Evolutionary conservation across 1,139 yeast genomes (phyloP), one percentile per base, ranked within the genome.

Genomic region (Geotrichum cucujoidarum): DNA sequence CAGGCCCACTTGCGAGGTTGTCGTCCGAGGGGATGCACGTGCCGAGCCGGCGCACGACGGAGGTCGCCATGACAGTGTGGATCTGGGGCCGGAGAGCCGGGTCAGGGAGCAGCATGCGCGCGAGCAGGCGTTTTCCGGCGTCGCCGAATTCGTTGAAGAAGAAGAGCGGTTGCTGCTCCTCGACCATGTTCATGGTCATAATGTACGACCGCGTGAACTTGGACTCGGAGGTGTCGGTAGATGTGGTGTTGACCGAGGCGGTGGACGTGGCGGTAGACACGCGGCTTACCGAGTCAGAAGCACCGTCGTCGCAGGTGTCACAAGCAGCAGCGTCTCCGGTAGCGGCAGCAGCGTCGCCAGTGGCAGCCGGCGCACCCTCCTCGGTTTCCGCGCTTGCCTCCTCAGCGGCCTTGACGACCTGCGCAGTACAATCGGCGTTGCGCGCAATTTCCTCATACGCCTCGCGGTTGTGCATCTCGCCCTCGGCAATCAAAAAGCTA

Each of bases 11-110:
- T 13, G 40, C 36, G n/a, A 24, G 27, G 4, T 29, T 11, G 2
- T 36, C 44, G 17, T 46, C 44, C 7, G 30, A 36, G 5, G 38
- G 38, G 13, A 47, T 39, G 42, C 49, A 47, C 4, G 49, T 47
- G 6, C 41, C 34, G 16, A 47, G 33, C 14, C 46, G 42, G 5
- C 25, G 11, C 14, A 47, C 25, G 6, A 47, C 25, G 5, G 45
- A 42, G 8, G 49, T 41, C 3, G 29, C 25, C 47, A 86, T 68
- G 32, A 86, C 76, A 60, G 86, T 94, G 52, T 75, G 74, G 16
- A 87, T 86, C 25, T 80, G 83, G 47, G 87, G 83, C 65, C 95
- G 73, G 57, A 92, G 72, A 25, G 44, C 50, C 1, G 95, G 90
- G 47, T 80, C 78, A 1, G 95, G 95, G 58, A 83, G 90, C 58